Percentiles rank a stretch among this genome's conserved stretches.
These are phyloP conservation scores for Musa troglodytarum DNA, from an alignment of 176 grass and related monocot species.

Conservation along the genomic window DNA sequence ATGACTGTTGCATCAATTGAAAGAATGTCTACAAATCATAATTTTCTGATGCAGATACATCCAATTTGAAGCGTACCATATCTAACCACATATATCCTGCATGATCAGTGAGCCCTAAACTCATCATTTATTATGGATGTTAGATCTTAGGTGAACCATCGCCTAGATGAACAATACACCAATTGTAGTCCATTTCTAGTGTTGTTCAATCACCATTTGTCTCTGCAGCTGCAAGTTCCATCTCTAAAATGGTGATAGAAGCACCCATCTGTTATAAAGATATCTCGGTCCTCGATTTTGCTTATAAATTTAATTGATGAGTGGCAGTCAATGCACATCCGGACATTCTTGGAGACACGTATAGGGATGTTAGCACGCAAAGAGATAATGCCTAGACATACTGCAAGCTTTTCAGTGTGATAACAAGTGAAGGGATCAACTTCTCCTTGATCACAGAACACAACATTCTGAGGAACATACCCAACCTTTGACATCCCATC, in stretches of 20 bases:
- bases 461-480: slow-evolving; percentile 30
- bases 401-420: slow-evolving; percentile 45
- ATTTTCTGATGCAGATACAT: no score
- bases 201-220: slow-evolving; percentile 36
- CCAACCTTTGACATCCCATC: slow-evolving; percentile 44
- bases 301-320: slow-evolving; percentile 51
- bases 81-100: no score
- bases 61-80: no score
- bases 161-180: background rate
- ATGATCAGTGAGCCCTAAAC: no score
- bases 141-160: no score
- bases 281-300: slow-evolving; percentile 26
- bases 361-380: slow-evolving; percentile 23
- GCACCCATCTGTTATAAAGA: slow-evolving; percentile 48
- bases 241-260: slow-evolving; percentile 47
- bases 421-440: slow-evolving; percentile 55
- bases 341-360: slow-evolving; percentile 55
- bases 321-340: slow-evolving; percentile 64
- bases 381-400: slow-evolving; percentile 53
- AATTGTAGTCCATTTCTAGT: background rate
- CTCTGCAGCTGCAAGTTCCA: slow-evolving; percentile 41
- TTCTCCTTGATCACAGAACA: slow-evolving; percentile 40
- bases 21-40: no score
- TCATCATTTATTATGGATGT: no score
- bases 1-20: no score